These are phyloP conservation scores for Mucor indicus DNA, from an alignment of 371 early-diverging fungal species.

Conservation along the genomic window DNA sequence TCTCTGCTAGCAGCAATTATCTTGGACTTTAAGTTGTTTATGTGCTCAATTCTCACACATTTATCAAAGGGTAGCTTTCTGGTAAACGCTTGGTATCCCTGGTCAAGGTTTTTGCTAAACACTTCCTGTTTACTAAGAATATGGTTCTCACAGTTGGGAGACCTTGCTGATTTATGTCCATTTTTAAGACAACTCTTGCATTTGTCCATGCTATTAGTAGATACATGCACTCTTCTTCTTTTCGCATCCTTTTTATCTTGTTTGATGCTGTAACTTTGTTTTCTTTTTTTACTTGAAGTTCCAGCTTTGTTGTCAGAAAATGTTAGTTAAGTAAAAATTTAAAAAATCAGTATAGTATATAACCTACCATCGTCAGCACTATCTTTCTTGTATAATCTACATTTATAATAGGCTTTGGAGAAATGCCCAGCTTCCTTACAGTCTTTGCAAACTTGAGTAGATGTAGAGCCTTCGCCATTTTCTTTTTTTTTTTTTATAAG, in stretches of 20 bases:
- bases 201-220: neutral
- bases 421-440: neutral
- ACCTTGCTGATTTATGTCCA: neutral
- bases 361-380: neutral
- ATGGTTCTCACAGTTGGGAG: neutral
- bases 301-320: neutral
- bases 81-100: neutral
- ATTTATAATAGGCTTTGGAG: neutral
- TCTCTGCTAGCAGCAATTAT: conserved; percentile 1
- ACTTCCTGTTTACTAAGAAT: neutral
- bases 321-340: neutral
- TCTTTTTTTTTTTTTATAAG: neutral
- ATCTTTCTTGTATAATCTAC: neutral
- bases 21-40: neutral
- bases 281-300: conserved; percentile 1
- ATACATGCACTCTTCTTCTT: neutral
- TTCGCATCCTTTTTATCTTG: neutral
- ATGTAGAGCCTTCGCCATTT: neutral
- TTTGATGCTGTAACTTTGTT: neutral
- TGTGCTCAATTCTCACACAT: neutral
- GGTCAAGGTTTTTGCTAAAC: neutral
- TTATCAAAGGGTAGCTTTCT: conserved; percentile 1
- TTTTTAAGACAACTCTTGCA: neutral
- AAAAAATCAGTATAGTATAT: neutral
- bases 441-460: neutral